phyloP scores from a whole-genome alignment of 352 stramenopile species.

The Lagenidium sp. region DNA sequence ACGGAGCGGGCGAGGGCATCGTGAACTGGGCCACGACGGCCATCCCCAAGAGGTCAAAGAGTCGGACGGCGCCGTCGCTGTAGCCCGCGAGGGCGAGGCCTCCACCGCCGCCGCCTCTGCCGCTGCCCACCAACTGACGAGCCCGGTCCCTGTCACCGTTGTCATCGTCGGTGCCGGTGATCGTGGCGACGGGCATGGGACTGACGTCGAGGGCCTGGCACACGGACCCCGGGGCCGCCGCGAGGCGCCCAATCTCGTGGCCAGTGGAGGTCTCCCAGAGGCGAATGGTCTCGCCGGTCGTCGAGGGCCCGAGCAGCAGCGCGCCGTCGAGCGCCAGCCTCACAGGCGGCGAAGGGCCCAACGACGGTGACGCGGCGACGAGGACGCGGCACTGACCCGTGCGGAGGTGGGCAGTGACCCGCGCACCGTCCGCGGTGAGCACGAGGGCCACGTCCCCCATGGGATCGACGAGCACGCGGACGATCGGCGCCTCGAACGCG shows the following conservation, averaged over 20 bases:
- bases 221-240: no score
- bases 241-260: slow-evolving; percentile 30
- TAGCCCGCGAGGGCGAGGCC: slow-evolving; percentile 29
- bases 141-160: no score
- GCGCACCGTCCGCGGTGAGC: slow-evolving; percentile 17
- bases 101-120: no score
- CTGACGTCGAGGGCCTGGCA: slow-evolving; percentile 16
- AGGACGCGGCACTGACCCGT: slow-evolving; percentile 1
- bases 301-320: slow-evolving; percentile 22
- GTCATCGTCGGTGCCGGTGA: slow-evolving; percentile 5
- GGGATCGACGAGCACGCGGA: slow-evolving; percentile 32
- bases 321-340: slow-evolving; percentile 14
- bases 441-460: slow-evolving; percentile 24
- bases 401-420: slow-evolving; percentile 23
- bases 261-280: slow-evolving; percentile 32
- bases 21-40: slow-evolving; percentile 27
- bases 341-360: background rate
- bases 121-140: no score
- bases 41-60: slow-evolving; percentile 43
- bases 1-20: slow-evolving; percentile 8
- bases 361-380: no score
- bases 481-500: slow-evolving; percentile 6
- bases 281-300: slow-evolving; percentile 16
- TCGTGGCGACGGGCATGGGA: slow-evolving; percentile 24
- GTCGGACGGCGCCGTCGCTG: slow-evolving; percentile 30